Evolutionary conservation across 2,329 filamentous ascomycete species (phyloP).

Genomic region (Ophiostoma piceae): DNA sequence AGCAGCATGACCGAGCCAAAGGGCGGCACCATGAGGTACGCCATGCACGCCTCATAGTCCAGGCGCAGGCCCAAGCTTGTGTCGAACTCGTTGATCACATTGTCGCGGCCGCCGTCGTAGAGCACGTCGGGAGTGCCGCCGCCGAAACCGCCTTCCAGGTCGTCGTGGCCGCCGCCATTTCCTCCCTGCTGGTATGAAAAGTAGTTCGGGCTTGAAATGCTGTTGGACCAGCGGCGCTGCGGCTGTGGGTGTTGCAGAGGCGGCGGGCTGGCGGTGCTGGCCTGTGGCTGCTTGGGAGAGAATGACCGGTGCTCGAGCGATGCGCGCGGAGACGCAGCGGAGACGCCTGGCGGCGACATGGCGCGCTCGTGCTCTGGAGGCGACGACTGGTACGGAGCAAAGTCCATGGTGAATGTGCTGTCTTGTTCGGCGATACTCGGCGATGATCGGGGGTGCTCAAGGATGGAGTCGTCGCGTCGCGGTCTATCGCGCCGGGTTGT

Average conservation of each 20-base stretch:
- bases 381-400: slow-evolving; percentile 93
- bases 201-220: slow-evolving; percentile 35
- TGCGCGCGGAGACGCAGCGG: slow-evolving; percentile 46
- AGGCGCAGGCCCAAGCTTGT: slow-evolving; percentile 82
- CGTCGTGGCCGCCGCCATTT: slow-evolving; percentile 25
- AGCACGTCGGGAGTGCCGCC: slow-evolving; percentile 27
- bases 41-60: slow-evolving; percentile 84
- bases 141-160: slow-evolving; percentile 27
- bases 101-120: slow-evolving; percentile 44
- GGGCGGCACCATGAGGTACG: slow-evolving; percentile 80
- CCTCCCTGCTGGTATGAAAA: slow-evolving; percentile 31
- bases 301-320: slow-evolving; percentile 56
- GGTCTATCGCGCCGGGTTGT: slow-evolving; percentile 1
- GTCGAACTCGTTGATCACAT: slow-evolving; percentile 73
- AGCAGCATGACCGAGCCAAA: slow-evolving; percentile 78
- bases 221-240: slow-evolving; percentile 50
- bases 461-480: slow-evolving; percentile 6
- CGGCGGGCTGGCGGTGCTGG: slow-evolving; percentile 39
- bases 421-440: neutral
- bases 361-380: slow-evolving; percentile 79
- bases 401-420: slow-evolving; percentile 60
- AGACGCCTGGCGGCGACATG: slow-evolving; percentile 59
- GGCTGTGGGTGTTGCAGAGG: slow-evolving; percentile 52
- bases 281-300: slow-evolving; percentile 42
- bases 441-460: neutral